Percentiles rank a stretch among this genome's conserved stretches.
Evolutionary conservation across 257 asterid genomes (phyloP).

Genomic region (Leptodermis oblonga): DNA sequence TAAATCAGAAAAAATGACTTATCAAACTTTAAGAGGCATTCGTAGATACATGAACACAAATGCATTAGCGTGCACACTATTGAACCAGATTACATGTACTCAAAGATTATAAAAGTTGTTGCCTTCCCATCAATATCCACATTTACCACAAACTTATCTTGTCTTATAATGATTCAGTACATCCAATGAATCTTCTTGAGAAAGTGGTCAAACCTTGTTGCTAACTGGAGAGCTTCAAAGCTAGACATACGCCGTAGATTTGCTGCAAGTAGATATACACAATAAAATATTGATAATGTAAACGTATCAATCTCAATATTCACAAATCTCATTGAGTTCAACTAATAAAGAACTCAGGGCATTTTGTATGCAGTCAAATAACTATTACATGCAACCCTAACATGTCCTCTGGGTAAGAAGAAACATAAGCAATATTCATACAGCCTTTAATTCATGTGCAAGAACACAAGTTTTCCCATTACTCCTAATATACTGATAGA

Average conservation of each 20-base stretch:
- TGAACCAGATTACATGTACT: not conserved
- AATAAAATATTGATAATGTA: conserved; percentile 17
- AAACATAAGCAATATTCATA: not conserved
- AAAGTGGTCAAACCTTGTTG: conserved; percentile 43
- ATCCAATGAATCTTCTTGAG: not conserved
- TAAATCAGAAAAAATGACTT: not conserved
- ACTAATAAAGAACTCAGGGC: not conserved
- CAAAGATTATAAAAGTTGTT: not conserved
- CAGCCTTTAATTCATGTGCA: no score
- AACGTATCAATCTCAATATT: no score
- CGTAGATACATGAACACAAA: not conserved
- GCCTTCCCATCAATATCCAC: not conserved
- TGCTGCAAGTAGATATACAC: conserved; percentile 38
- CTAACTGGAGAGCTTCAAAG: conserved; percentile 55
- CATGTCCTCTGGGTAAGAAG: not conserved
- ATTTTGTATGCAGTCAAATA: not conserved
- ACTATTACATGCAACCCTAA: not conserved
- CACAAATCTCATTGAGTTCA: not conserved
- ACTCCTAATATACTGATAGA: not conserved
- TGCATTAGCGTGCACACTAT: not conserved
- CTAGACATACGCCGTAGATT: conserved; percentile 41
- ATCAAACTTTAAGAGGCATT: not conserved
- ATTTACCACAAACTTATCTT: not conserved
- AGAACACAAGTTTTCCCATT: not conserved
- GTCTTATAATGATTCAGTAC: not conserved